A percentile compares a stretch with the other conserved stretches of the same genome.
These are phyloP conservation scores for Penicillium longicatenatum DNA, from an alignment of 495 filamentous ascomycete species.

Conservation along the genomic window DNA sequence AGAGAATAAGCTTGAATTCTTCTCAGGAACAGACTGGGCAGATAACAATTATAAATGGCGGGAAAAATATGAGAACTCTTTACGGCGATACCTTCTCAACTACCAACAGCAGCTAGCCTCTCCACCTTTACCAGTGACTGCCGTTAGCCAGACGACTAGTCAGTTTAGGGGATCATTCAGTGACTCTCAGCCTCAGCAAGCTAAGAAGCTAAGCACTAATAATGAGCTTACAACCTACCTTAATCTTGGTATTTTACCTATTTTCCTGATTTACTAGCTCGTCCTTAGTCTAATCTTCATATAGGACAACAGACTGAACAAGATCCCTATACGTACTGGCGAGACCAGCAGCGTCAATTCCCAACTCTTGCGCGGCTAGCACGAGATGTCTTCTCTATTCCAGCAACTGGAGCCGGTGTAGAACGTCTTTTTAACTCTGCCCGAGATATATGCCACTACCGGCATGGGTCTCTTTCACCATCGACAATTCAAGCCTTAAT, in stretches of 20 bases:
- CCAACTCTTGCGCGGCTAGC: neutral
- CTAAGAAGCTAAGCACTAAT: neutral
- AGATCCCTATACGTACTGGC: too few relatives aligned
- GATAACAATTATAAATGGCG: neutral
- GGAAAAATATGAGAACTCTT: neutral
- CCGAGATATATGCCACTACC: conserved; percentile 3
- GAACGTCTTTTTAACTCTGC: conserved; percentile 2
- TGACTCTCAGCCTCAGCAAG: neutral
- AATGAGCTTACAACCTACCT: neutral
- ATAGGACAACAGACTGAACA: too few relatives aligned
- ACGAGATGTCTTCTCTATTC: conserved; percentile 3
- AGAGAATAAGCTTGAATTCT: conserved; percentile 13
- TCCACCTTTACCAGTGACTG: too few relatives aligned
- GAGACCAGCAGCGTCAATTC: neutral
- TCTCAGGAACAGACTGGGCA: conserved; percentile 8
- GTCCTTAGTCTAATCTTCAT: neutral
- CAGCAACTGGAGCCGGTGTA: neutral
- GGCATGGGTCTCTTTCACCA: neutral
- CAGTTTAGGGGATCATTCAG: too few relatives aligned
- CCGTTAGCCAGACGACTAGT: too few relatives aligned
- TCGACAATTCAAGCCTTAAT: neutral
- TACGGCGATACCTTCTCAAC: neutral
- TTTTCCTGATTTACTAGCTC: conserved; percentile 5
- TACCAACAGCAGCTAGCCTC: neutral
- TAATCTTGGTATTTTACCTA: conserved; percentile 1